Conservation (phyloP, 1,139 yeast genomes). For the Williopsis jadinii region DNA sequence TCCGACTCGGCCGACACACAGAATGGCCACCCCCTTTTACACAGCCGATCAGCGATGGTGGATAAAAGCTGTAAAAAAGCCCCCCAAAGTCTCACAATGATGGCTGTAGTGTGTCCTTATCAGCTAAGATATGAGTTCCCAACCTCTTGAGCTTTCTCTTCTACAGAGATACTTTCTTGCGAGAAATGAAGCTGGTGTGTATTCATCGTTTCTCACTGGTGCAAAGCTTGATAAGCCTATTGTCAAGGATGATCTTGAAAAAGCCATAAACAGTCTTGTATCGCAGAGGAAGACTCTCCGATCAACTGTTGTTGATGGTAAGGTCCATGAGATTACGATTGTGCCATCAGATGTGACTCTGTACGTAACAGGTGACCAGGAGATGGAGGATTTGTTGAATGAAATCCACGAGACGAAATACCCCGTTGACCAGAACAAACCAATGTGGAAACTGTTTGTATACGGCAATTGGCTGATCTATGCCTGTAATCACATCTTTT, state of each 20-base stretch:
- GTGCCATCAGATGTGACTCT: conserved; percentile 8
- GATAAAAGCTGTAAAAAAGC: too few relatives aligned
- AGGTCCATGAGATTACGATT: conserved; percentile 10
- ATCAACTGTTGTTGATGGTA: conserved; percentile 8
- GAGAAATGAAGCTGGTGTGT: conserved; percentile 15
- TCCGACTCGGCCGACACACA: too few relatives aligned
- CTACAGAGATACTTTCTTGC: conserved; percentile 5
- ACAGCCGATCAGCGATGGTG: too few relatives aligned
- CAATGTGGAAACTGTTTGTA: conserved; percentile 12
- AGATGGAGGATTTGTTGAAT: conserved; percentile 4
- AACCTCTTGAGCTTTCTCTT: conserved; percentile 24
- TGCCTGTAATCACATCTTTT: conserved; percentile 13
- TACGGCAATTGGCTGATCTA: conserved; percentile 9
- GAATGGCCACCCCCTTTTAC: too few relatives aligned
- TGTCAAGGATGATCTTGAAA: conserved; percentile 11
- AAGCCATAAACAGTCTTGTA: conserved; percentile 8
- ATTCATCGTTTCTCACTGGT: conserved; percentile 21
- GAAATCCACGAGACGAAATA: conserved; percentile 7
- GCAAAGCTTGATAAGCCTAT: conserved; percentile 16
- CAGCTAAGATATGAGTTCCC: too few relatives aligned
- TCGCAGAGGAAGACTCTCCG: conserved; percentile 6
- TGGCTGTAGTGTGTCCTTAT: too few relatives aligned
- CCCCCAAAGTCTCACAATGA: too few relatives aligned
- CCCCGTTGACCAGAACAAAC: conserved; percentile 1
- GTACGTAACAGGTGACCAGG: conserved; percentile 8